phyloP scores from a whole-genome alignment of 495 filamentous ascomycete species.

The Lasiosphaeria ovina region DNA sequence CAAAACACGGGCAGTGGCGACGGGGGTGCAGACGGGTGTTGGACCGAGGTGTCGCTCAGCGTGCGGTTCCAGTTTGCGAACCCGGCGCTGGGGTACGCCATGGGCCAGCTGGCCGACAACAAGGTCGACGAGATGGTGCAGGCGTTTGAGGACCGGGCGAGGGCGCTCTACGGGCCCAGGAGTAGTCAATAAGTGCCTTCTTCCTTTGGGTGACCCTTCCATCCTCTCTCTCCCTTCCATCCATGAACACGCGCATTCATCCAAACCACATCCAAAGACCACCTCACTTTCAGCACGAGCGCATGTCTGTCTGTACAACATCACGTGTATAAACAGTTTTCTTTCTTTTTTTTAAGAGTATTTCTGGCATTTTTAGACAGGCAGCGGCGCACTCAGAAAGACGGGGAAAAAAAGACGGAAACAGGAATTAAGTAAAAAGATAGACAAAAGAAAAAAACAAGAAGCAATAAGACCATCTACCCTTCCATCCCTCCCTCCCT shows the following conservation, averaged over 20 bases:
- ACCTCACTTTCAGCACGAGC: no score
- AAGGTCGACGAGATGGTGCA: conserved; percentile 85
- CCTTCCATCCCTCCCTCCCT: neutral
- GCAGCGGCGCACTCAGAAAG: neutral
- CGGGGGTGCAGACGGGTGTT: conserved; percentile 22
- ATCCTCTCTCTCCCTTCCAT: neutral
- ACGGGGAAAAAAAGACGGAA: neutral
- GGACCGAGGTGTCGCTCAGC: conserved; percentile 70
- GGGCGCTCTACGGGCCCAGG: conserved; percentile 46
- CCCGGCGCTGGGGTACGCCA: conserved; percentile 76
- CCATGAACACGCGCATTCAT: no score
- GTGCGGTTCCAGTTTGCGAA: conserved; percentile 82
- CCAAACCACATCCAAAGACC: no score
- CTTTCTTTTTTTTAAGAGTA: conserved; percentile 10
- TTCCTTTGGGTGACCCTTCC: neutral
- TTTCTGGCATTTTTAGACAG: neutral
- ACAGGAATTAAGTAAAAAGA: neutral
- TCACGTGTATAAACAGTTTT: conserved; percentile 5
- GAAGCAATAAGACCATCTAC: conserved; percentile 1
- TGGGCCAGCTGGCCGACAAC: conserved; percentile 74
- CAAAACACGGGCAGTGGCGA: conserved; percentile 17
- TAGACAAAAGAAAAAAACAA: neutral
- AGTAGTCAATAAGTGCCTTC: neutral
- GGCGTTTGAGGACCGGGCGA: conserved; percentile 83
- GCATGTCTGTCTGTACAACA: neutral